Percentiles rank a stretch among this genome's conserved stretches.
phyloP scores from a whole-genome alignment of 2,329 filamentous ascomycete species.

The Sporothrix curviconia region DNA sequence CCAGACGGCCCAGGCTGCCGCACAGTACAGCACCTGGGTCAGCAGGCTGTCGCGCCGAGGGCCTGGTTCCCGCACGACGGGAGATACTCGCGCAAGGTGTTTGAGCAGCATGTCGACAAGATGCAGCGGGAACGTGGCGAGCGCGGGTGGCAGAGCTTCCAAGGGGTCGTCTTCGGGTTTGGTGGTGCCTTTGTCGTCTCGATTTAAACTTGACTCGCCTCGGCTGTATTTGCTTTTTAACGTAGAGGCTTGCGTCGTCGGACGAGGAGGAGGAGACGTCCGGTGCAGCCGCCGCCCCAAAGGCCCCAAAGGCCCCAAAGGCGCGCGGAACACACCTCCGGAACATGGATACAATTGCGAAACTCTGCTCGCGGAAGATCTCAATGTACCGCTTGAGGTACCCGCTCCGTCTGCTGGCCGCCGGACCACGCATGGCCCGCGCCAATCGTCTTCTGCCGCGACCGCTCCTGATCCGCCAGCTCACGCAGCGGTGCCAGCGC shows the following conservation, averaged over 20 bases:
- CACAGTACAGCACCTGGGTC: constrained; percentile 89
- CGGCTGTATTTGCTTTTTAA: not conserved
- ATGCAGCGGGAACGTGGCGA: constrained; percentile 79
- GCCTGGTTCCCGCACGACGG: constrained; percentile 73
- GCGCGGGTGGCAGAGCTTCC: constrained; percentile 62
- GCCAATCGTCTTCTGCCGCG: constrained; percentile 35
- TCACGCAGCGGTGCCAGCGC: constrained; percentile 80
- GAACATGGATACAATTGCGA: constrained; percentile 91
- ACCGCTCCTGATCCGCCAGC: constrained; percentile 78
- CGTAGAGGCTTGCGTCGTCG: not conserved
- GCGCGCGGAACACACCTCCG: constrained; percentile 69
- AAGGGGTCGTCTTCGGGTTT: constrained; percentile 38
- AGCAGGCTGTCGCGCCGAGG: constrained; percentile 78
- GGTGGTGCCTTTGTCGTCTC: not conserved
- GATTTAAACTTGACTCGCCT: too few relatives aligned
- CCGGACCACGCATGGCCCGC: constrained; percentile 49
- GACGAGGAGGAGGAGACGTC: too few relatives aligned
- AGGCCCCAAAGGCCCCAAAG: too few relatives aligned
- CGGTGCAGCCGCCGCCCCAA: constrained; percentile 6
- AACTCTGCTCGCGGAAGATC: constrained; percentile 95
- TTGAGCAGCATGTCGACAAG: constrained; percentile 73
- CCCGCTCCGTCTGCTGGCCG: constrained; percentile 86
- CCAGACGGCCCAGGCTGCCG: constrained; percentile 84
- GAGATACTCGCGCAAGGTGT: constrained; percentile 72
- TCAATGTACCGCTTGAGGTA: constrained; percentile 95